Evolutionary conservation across 768 basidiomycete genomes (phyloP).

Genomic region (Lentinula boryana): DNA sequence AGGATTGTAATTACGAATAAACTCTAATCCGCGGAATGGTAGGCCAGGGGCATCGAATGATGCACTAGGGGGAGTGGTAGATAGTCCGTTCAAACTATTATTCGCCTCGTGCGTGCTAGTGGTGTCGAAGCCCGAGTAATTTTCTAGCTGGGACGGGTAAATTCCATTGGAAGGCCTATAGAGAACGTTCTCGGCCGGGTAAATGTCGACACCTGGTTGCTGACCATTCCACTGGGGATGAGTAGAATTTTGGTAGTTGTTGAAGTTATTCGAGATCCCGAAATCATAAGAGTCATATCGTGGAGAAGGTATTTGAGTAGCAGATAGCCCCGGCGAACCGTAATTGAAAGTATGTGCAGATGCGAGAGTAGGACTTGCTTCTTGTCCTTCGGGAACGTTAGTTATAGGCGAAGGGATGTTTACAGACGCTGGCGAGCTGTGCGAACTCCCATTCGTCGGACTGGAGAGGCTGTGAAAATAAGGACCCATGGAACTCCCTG

Average conservation of each 20-base stretch:
- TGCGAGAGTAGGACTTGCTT: constrained; percentile 51
- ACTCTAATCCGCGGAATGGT: constrained; percentile 83
- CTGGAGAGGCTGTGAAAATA: constrained; percentile 55
- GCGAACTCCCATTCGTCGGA: constrained; percentile 53
- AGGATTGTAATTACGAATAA: constrained; percentile 70
- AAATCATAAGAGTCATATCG: constrained; percentile 49
- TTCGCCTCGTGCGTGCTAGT: constrained; percentile 26
- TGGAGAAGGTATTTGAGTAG: constrained; percentile 43
- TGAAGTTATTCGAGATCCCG: background rate
- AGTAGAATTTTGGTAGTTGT: background rate
- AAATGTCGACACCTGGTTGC: constrained; percentile 19
- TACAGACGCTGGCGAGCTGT: constrained; percentile 71
- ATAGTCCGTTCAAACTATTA: constrained; percentile 33
- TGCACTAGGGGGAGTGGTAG: constrained; percentile 55
- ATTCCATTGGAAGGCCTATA: background rate
- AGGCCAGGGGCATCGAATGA: constrained; percentile 66
- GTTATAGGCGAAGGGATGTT: constrained; percentile 68
- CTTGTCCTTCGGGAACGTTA: constrained; percentile 42
- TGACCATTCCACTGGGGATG: constrained; percentile 24
- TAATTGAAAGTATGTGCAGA: constrained; percentile 35
- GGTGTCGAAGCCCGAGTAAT: constrained; percentile 31
- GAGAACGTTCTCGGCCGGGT: constrained; percentile 10
- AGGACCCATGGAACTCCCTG: constrained; percentile 29
- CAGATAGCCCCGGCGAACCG: constrained; percentile 28
- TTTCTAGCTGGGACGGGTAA: background rate